Conservation (phyloP, 371 early-diverging fungal genomes). For the Thermomucor indicae-seudaticae region DNA sequence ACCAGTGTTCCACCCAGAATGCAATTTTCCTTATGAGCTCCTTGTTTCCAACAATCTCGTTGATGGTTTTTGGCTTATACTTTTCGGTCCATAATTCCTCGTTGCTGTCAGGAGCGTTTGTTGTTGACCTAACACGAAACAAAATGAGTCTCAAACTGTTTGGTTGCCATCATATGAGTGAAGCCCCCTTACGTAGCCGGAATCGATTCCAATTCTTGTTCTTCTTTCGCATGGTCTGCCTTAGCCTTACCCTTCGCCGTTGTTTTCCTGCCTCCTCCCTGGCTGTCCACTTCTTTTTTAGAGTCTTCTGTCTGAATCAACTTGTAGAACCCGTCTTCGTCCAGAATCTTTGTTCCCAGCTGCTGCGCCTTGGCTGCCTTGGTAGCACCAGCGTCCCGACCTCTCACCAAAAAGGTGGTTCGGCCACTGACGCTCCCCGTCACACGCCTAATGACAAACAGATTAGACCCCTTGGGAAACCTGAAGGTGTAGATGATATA, state of each 20-base stretch:
- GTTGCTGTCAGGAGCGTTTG: background rate
- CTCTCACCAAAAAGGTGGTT: conserved; percentile 89
- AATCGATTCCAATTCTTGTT: background rate
- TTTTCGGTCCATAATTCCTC: conserved; percentile 95
- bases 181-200: background rate
- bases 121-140: too few species aligned
- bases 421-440: conserved; percentile 84
- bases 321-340: conserved; percentile 89
- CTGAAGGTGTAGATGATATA: conserved; percentile 5
- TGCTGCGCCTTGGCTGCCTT: conserved; percentile 88
- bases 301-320: conserved; percentile 62
- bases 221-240: conserved; percentile 1
- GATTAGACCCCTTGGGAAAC: background rate
- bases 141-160: background rate
- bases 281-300: conserved; percentile 19
- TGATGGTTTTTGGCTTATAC: conserved; percentile 80
- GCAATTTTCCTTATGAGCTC: conserved; percentile 61
- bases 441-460: conserved; percentile 57
- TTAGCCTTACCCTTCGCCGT: conserved; percentile 11
- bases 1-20: conserved; percentile 78
- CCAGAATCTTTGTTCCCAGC: conserved; percentile 67
- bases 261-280: background rate
- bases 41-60: conserved; percentile 95
- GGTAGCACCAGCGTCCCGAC: conserved; percentile 90
- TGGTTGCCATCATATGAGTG: background rate